A percentile compares a stretch with the other conserved stretches of the same genome.
Conservation (phyloP, 345 rosid species). For the Laguncularia racemosa region DNA sequence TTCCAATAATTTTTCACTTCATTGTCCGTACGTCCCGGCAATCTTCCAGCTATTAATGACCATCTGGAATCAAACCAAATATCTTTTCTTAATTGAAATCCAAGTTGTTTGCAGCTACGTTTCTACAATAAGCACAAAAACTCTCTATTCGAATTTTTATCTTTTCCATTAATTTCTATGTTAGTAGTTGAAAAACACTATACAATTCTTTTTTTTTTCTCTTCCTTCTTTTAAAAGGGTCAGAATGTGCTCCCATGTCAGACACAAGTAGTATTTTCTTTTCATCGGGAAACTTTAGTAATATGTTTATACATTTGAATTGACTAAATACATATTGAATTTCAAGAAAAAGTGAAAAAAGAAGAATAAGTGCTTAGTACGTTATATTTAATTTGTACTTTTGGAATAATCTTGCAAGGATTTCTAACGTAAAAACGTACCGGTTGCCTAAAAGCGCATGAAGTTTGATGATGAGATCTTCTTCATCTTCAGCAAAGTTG, state of each 20-base stretch:
- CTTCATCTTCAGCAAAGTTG: constrained; percentile 39
- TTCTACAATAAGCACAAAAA: background rate
- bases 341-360: too few relatives aligned
- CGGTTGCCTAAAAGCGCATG: constrained; percentile 43
- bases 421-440: constrained; percentile 7
- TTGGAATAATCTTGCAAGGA: too few relatives aligned
- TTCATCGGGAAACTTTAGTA: background rate
- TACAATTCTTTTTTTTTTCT: too few relatives aligned
- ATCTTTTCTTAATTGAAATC: background rate
- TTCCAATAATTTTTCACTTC: constrained; percentile 45
- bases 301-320: too few relatives aligned
- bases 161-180: too few relatives aligned
- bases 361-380: too few relatives aligned
- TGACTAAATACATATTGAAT: too few relatives aligned
- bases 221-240: background rate
- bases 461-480: constrained; percentile 44
- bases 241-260: background rate
- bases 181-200: background rate
- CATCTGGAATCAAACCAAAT: constrained; percentile 21
- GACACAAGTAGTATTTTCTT: background rate
- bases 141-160: background rate
- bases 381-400: too few relatives aligned
- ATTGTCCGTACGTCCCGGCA: constrained; percentile 41
- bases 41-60: constrained; percentile 42
- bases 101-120: background rate